Evolutionary conservation across 257 asterid genomes (phyloP).

Genomic region (Handroanthus guayacan): DNA sequence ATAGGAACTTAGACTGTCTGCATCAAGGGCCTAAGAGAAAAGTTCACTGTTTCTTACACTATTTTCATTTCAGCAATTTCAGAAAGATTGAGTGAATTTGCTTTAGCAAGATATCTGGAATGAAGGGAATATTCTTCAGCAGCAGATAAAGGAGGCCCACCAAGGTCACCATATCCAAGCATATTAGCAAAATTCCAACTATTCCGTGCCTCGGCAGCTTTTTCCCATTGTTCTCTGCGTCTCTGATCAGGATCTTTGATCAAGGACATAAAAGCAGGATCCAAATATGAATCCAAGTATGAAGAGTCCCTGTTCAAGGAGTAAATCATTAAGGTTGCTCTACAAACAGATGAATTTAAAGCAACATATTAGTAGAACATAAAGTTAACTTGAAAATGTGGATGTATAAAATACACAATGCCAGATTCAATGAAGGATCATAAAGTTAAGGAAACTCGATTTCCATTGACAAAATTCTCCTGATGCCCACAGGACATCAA

Average conservation of each 20-base stretch:
- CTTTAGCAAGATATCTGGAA: constrained; percentile 81
- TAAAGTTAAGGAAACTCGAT: constrained; percentile 10
- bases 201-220: constrained; percentile 67
- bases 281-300: constrained; percentile 70
- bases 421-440: constrained; percentile 21
- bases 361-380: not conserved
- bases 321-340: constrained; percentile 20
- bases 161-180: constrained; percentile 80
- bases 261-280: constrained; percentile 83
- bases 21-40: constrained; percentile 20
- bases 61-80: constrained; percentile 84
- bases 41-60: constrained; percentile 56
- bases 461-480: not conserved
- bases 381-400: constrained; percentile 23
- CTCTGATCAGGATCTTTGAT: constrained; percentile 83
- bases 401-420: constrained; percentile 7
- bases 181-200: constrained; percentile 63
- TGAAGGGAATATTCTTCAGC: constrained; percentile 85
- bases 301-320: constrained; percentile 59
- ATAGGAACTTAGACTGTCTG: not conserved
- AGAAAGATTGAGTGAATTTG: constrained; percentile 72
- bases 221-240: constrained; percentile 78
- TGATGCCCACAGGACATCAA: constrained; percentile 3
- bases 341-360: constrained; percentile 15
- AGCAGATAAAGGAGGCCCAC: constrained; percentile 72